Percentiles rank a stretch among this genome's conserved stretches.
These are phyloP conservation scores for Paraphoma chrysanthemicola DNA, from an alignment of 2,329 filamentous ascomycete species.

Conservation along the genomic window DNA sequence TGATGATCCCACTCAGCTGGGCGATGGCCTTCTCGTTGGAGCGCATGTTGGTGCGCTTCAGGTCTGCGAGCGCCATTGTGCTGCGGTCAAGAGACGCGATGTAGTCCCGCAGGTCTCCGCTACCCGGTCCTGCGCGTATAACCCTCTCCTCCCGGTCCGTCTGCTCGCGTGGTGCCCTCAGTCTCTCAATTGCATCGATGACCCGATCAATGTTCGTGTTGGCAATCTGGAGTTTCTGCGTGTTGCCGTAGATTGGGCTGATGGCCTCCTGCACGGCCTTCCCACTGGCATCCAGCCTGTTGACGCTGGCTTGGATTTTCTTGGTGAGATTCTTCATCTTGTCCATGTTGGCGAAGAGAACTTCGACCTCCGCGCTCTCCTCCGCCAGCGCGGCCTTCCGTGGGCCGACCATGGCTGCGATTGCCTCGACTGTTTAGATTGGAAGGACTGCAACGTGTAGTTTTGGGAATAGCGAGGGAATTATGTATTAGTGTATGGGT, in stretches of 20 bases:
- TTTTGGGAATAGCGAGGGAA: not conserved
- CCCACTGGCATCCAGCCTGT: slow-evolving; percentile 83
- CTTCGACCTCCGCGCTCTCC: slow-evolving; percentile 72
- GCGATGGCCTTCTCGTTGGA: slow-evolving; percentile 89
- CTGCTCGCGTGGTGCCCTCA: slow-evolving; percentile 90
- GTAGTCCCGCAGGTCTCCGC: slow-evolving; percentile 82
- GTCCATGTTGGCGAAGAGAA: slow-evolving; percentile 74
- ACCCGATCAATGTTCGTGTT: slow-evolving; percentile 89
- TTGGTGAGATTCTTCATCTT: slow-evolving; percentile 94
- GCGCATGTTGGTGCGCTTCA: slow-evolving; percentile 88
- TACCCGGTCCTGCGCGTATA: slow-evolving; percentile 71
- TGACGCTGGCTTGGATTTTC: slow-evolving; percentile 90
- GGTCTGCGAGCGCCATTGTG: slow-evolving; percentile 80
- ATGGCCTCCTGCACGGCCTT: slow-evolving; percentile 92
- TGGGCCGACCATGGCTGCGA: slow-evolving; percentile 58
- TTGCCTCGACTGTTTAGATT: slow-evolving; percentile 13
- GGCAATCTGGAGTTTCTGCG: slow-evolving; percentile 84
- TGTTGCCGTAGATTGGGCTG: slow-evolving; percentile 91
- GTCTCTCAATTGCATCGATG: slow-evolving; percentile 82
- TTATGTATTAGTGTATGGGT: not conserved
- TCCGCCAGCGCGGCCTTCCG: slow-evolving; percentile 66
- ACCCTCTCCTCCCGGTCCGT: slow-evolving; percentile 91
- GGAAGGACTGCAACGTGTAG: not conserved
- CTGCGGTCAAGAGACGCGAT: slow-evolving; percentile 88
- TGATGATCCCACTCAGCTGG: slow-evolving; percentile 79